Evolutionary conservation across 75 land plant species (phyloP), one percentile per base, ranked within the genome.

Genomic region (Pseudotsuga menziesii): DNA sequence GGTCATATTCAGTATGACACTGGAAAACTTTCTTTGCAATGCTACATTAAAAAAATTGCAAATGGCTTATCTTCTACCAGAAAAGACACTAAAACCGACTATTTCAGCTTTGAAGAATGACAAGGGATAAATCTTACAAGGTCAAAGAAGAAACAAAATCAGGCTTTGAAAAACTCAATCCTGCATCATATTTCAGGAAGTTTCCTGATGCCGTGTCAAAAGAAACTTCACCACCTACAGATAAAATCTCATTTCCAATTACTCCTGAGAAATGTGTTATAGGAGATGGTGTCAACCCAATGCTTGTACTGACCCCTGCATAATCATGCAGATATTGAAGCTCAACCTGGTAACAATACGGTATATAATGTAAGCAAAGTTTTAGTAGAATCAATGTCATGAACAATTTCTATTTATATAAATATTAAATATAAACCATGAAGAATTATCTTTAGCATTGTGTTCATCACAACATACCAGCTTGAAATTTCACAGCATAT

Each of bases 311-410:
- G 25, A 92, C 58, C 20, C 90, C 92, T 14, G 85, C 86, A 82
- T 85, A 79, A 15, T 90, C 92, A 83, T 92, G 94, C 76, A 86
- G 57, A 69, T 92, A 90, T 74, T 89, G 90, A 13, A 92, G 81
- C 81, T 92, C 92, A 35, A 80, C 73, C 96, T 93, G 82, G 20
- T n/a, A 56, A 22, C 52, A 35, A 64, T 36, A 64, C 19, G 12
- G 20, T 64, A 64, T 9, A 48, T 48, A 48, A 11, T 48, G 54
- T 48, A 48, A 48, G 54, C 54, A 48, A 48, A 48, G 54, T 48
- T 48, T 9, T 48, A 48, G 54, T 9, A 11, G 11, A 48, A 48
- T 48, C 54, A 48, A 2, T 48, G 54, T 48, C 54, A 48, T 11
- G 11, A 9, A 48, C 54, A 44, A 44, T 44, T 44, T 44, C 6